A percentile compares a stretch with the other conserved stretches of the same genome.
Evolutionary conservation across 164 flowering plant genomes (phyloP).

Genomic region (Berberis thunbergii): DNA sequence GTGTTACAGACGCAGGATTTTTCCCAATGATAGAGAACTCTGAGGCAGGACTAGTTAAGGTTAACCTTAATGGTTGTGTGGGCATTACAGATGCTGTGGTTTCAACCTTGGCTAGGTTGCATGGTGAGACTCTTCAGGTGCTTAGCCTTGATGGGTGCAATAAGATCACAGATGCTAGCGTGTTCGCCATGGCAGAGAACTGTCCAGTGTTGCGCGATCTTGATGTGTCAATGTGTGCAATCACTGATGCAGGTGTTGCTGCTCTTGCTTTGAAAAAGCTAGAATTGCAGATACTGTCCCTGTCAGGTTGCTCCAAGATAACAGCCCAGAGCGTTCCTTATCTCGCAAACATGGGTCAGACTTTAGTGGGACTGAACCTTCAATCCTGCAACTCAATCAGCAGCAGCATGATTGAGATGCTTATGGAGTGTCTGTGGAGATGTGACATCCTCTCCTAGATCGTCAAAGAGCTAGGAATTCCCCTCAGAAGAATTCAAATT

Average conservation of each 20-base stretch:
- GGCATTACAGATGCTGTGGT: slow-evolving; percentile 53
- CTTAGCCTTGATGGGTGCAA: slow-evolving; percentile 56
- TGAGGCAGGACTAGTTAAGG: slow-evolving; percentile 47
- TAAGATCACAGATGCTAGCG: slow-evolving; percentile 48
- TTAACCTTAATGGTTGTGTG: slow-evolving; percentile 45
- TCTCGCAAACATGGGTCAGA: slow-evolving; percentile 34
- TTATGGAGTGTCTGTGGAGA: slow-evolving; percentile 45
- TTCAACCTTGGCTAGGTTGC: slow-evolving; percentile 29
- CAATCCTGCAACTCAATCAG: slow-evolving; percentile 55
- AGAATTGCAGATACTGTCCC: slow-evolving; percentile 47
- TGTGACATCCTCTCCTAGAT: slow-evolving; percentile 62
- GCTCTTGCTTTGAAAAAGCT: slow-evolving; percentile 36
- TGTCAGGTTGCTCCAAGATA: slow-evolving; percentile 53
- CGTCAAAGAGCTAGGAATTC: not conserved
- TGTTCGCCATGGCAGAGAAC: slow-evolving; percentile 47
- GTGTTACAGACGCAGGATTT: slow-evolving; percentile 58
- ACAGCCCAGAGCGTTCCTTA: slow-evolving; percentile 40
- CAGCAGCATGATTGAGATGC: slow-evolving; percentile 28
- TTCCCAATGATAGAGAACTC: slow-evolving; percentile 36
- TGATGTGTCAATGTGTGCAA: slow-evolving; percentile 49
- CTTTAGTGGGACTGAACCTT: slow-evolving; percentile 49
- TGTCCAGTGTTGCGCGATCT: slow-evolving; percentile 58
- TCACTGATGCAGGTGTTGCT: slow-evolving; percentile 50
- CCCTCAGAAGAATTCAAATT: not conserved
- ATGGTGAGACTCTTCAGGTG: slow-evolving; percentile 58